Conservation (phyloP, 2,329 filamentous ascomycete species). For the Dothiorella sarmentorum region DNA sequence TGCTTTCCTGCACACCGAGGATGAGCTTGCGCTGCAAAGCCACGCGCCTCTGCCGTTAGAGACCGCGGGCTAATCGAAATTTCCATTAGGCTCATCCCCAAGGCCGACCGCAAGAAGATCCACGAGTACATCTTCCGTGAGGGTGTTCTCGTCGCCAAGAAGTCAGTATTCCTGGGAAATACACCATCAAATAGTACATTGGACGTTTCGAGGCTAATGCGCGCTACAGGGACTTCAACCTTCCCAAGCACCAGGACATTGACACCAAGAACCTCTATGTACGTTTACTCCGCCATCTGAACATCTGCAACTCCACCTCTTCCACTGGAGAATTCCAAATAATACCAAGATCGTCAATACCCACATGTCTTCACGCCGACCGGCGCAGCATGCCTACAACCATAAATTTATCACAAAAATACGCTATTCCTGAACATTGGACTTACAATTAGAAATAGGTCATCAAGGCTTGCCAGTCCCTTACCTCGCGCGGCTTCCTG, state of each 20-base stretch:
- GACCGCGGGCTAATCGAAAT: conserved; percentile 2
- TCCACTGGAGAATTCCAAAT: background rate
- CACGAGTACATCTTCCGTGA: conserved; percentile 93
- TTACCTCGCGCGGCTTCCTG: conserved; percentile 96
- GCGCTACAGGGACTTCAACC: conserved; percentile 91
- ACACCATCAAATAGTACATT: conserved; percentile 58
- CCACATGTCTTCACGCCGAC: background rate
- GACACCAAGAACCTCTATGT: conserved; percentile 99
- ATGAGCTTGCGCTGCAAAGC: background rate
- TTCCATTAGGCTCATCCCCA: conserved; percentile 76
- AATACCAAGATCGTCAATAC: background rate
- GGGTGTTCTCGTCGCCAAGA: conserved; percentile 20
- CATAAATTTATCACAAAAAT: too few species aligned
- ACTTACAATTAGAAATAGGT: conserved; percentile 46
- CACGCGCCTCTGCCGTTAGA: conserved; percentile 41
- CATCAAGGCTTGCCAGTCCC: conserved; percentile 98
- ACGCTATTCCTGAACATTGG: background rate
- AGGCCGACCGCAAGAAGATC: conserved; percentile 99
- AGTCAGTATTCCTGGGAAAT: conserved; percentile 19
- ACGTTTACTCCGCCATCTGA: conserved; percentile 26
- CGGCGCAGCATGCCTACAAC: conserved; percentile 3
- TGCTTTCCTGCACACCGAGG: background rate
- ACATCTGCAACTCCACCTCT: background rate
- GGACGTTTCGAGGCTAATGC: conserved; percentile 47
- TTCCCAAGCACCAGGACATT: conserved; percentile 94